Percentiles rank a stretch among this genome's conserved stretches.
Evolutionary conservation across 2,329 filamentous ascomycete species (phyloP).

Genomic region (Aquanectria penicillioides): DNA sequence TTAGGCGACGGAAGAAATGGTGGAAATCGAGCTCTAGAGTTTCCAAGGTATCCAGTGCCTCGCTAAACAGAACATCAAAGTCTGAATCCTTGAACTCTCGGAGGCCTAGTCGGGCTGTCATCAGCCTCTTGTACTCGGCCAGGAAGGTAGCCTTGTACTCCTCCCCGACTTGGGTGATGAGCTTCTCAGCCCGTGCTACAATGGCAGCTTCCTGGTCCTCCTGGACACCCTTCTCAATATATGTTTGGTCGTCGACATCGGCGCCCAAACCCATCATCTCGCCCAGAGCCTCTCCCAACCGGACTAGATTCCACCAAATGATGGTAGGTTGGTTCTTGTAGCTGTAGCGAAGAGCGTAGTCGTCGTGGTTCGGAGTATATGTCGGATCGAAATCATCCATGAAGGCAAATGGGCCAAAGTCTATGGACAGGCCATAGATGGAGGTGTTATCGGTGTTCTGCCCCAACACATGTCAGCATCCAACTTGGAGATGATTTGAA

Average conservation of each 20-base stretch:
- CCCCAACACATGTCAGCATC: constrained; percentile 29
- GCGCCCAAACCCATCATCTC: constrained; percentile 85
- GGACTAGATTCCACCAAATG: constrained; percentile 98
- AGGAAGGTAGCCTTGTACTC: constrained; percentile 92
- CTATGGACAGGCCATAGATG: constrained; percentile 86
- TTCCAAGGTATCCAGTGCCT: constrained; percentile 83
- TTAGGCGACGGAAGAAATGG: constrained; percentile 88
- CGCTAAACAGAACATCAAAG: constrained; percentile 84
- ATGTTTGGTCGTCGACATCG: constrained; percentile 75
- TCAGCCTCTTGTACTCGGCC: constrained; percentile 86
- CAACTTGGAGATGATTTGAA: background rate
- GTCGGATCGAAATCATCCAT: constrained; percentile 95
- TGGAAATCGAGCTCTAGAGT: constrained; percentile 90
- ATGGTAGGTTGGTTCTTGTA: constrained; percentile 96
- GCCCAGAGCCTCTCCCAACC: constrained; percentile 87
- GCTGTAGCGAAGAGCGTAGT: constrained; percentile 84
- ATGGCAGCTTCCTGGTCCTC: constrained; percentile 73
- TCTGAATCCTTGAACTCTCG: constrained; percentile 75
- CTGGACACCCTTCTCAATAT: constrained; percentile 76
- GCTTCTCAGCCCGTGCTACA: constrained; percentile 80
- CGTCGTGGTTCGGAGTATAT: constrained; percentile 98
- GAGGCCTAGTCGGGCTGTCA: constrained; percentile 83
- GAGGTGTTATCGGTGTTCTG: constrained; percentile 96
- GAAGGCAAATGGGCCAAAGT: constrained; percentile 97
- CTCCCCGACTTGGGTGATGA: constrained; percentile 83